A percentile compares a stretch with the other conserved stretches of the same genome.
These are phyloP conservation scores for Plasmodium fragile DNA, from an alignment of 169 alveolate species.

Conservation along the genomic window DNA sequence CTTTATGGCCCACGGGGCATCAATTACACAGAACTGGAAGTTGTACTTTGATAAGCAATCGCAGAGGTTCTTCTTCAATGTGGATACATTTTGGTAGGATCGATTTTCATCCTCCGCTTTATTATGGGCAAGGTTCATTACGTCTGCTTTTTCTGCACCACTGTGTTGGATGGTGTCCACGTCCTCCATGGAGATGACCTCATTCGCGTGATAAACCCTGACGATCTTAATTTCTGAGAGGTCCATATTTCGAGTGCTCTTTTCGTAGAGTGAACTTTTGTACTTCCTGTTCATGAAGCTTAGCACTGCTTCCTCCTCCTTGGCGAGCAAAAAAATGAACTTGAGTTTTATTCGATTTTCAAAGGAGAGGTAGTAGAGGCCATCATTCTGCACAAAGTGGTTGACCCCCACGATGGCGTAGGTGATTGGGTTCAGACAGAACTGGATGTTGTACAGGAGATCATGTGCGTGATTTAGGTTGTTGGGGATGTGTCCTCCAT, in stretches of 20 bases:
- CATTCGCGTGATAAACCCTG: constrained; percentile 16
- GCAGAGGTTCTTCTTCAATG: constrained; percentile 15
- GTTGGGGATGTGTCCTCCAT: background rate
- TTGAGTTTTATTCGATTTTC: constrained; percentile 49
- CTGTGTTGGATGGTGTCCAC: background rate
- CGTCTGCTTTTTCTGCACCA: background rate
- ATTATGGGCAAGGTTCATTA: background rate
- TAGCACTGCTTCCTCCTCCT: constrained; percentile 52
- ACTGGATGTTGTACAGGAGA: constrained; percentile 56
- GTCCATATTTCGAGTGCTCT: background rate
- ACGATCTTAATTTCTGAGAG: constrained; percentile 13
- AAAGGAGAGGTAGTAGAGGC: constrained; percentile 46
- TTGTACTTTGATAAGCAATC: constrained; percentile 11
- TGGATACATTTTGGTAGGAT: constrained; percentile 6
- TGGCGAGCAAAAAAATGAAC: constrained; percentile 37
- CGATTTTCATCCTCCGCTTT: background rate
- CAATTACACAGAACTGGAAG: constrained; percentile 62
- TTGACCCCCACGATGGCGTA: constrained; percentile 69
- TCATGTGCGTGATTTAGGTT: constrained; percentile 33
- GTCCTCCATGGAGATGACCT: constrained; percentile 2
- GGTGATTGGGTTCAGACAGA: constrained; percentile 57
- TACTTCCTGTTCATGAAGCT: constrained; percentile 19
- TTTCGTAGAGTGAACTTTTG: constrained; percentile 17
- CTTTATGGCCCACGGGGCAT: constrained; percentile 59
- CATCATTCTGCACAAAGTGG: constrained; percentile 65